Conservation (phyloP, 352 stramenopile species). For the Phytophthora sansomeana region DNA sequence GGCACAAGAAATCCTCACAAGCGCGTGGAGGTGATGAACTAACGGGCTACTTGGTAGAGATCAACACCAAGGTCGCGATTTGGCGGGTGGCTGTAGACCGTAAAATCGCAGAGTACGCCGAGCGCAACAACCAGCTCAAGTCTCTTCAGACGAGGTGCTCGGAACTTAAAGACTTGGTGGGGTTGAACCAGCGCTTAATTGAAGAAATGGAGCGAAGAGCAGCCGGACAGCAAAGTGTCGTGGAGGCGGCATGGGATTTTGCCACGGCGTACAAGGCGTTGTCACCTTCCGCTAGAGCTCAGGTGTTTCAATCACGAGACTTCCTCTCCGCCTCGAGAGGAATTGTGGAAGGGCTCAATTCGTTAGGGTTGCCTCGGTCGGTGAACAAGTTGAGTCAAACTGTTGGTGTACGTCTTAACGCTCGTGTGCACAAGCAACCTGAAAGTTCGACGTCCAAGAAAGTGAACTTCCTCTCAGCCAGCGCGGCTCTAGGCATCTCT, state of each 20-base stretch:
- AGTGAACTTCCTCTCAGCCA: conserved; percentile 24
- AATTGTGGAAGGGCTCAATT: conserved; percentile 47
- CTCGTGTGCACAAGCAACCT: background rate
- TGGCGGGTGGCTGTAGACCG: conserved; percentile 59
- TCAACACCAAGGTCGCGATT: conserved; percentile 52
- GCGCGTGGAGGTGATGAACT: conserved; percentile 17
- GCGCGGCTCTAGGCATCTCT: conserved; percentile 21
- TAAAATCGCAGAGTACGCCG: conserved; percentile 52
- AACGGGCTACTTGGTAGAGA: conserved; percentile 47
- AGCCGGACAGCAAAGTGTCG: conserved; percentile 41
- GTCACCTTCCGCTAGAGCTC: conserved; percentile 37
- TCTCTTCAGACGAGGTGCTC: conserved; percentile 49
- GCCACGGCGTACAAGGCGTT: conserved; percentile 49
- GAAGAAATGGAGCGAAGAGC: conserved; percentile 53
- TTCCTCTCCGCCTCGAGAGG: conserved; percentile 51
- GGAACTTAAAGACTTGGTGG: conserved; percentile 60
- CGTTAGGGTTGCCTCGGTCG: conserved; percentile 37
- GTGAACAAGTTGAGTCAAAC: conserved; percentile 25
- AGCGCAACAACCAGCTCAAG: conserved; percentile 51
- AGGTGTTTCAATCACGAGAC: conserved; percentile 50
- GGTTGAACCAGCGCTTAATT: conserved; percentile 52
- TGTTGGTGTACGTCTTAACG: background rate
- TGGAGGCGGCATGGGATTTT: conserved; percentile 55
- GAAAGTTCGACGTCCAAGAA: conserved; percentile 3
- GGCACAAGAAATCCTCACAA: conserved; percentile 1